phyloP scores from a whole-genome alignment of 805 yeast species.

The Cyberlindnera japonica region DNA sequence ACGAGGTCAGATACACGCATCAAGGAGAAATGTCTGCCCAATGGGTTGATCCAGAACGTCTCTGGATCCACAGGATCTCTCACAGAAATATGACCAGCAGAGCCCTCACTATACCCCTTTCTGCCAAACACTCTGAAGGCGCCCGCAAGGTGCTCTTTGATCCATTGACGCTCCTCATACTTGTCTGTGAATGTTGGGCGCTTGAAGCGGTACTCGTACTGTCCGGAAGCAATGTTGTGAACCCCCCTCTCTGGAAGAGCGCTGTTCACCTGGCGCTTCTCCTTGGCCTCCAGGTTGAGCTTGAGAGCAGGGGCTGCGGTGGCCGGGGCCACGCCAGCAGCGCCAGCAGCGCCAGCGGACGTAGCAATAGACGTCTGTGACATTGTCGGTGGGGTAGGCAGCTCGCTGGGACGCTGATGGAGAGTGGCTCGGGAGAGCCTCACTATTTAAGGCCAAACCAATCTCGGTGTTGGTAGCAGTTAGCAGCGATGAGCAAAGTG shows the following conservation, averaged over 20 bases:
- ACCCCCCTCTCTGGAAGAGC: slow-evolving; percentile 41
- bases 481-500: too few species aligned
- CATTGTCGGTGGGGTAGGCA: neutral
- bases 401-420: too few species aligned
- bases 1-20: slow-evolving; percentile 62
- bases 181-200: slow-evolving; percentile 50
- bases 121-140: slow-evolving; percentile 83
- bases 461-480: too few species aligned
- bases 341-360: too few species aligned
- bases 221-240: slow-evolving; percentile 57
- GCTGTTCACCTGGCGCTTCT: slow-evolving; percentile 2
- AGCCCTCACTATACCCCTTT: slow-evolving; percentile 69
- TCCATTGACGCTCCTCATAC: slow-evolving; percentile 48
- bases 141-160: slow-evolving; percentile 74
- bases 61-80: slow-evolving; percentile 79
- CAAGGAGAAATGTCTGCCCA: slow-evolving; percentile 69
- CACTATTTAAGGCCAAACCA: too few species aligned
- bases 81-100: slow-evolving; percentile 83
- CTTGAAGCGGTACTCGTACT: slow-evolving; percentile 42
- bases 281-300: slow-evolving; percentile 2
- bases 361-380: slow-evolving; percentile 9
- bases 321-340: slow-evolving; percentile 1
- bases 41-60: slow-evolving; percentile 88
- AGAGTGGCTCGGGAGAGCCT: too few species aligned
- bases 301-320: slow-evolving; percentile 12